Conservation (phyloP, 306 rosid genomes). For the Erythrophleum fordii region DNA sequence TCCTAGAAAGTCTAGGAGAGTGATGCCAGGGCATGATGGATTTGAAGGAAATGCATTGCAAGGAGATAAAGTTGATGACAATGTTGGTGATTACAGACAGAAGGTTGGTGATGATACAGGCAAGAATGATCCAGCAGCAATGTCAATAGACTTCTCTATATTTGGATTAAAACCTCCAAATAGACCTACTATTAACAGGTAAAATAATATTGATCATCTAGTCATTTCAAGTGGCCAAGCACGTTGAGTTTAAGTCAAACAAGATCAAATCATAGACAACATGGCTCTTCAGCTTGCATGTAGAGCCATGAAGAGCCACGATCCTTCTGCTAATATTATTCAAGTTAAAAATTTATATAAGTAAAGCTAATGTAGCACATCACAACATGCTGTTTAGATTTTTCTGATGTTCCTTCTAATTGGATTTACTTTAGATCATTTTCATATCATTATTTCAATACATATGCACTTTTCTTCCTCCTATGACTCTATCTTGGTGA, state of each 20-base stretch:
- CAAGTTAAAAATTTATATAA: background rate
- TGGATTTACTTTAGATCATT: background rate
- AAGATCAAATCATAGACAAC: background rate
- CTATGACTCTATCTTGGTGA: background rate
- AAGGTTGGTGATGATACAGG: constrained; percentile 66
- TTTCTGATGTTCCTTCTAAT: background rate
- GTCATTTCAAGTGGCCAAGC: constrained; percentile 24
- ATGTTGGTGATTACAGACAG: constrained; percentile 54
- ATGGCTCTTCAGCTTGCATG: constrained; percentile 30
- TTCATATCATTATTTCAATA: background rate
- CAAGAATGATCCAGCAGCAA: constrained; percentile 66
- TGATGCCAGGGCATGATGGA: constrained; percentile 84
- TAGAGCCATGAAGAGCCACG: constrained; percentile 29
- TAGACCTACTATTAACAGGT: constrained; percentile 98
- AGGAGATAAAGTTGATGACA: constrained; percentile 61
- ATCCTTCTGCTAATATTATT: constrained; percentile 26
- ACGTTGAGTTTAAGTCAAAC: constrained; percentile 15
- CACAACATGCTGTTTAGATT: background rate
- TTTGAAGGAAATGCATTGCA: constrained; percentile 67
- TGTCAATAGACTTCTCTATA: constrained; percentile 89
- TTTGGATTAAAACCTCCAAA: constrained; percentile 90
- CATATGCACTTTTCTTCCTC: background rate
- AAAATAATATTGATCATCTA: constrained; percentile 19
- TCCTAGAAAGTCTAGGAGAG: constrained; percentile 93
- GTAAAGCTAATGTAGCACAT: constrained; percentile 8